Percentiles rank a stretch among this genome's conserved stretches.
These are phyloP conservation scores for Haplosporangium sp. DNA, from an alignment of 371 early-diverging fungal genomes.

Conservation along the genomic window DNA sequence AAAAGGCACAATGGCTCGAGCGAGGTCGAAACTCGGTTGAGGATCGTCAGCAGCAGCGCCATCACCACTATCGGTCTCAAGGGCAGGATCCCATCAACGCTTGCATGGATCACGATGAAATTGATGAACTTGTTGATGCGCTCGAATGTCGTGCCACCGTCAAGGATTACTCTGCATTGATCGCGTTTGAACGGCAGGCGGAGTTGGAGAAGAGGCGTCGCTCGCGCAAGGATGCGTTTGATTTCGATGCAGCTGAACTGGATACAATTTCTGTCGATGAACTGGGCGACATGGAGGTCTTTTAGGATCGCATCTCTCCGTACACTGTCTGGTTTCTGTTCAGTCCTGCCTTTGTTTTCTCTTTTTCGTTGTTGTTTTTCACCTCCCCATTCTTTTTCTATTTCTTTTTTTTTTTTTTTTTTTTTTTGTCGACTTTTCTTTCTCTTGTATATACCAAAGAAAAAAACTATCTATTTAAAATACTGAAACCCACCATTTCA, in stretches of 20 bases:
- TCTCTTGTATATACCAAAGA: not conserved
- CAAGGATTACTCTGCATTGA: conserved; percentile 45
- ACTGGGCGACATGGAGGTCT: no score
- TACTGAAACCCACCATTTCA: no score
- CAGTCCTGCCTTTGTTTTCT: no score
- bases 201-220: conserved; percentile 6
- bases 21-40: not conserved
- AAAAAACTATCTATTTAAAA: not conserved
- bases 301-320: no score
- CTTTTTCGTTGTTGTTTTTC: no score
- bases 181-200: conserved; percentile 35
- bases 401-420: not conserved
- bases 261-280: no score
- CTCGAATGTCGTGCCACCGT: conserved; percentile 41
- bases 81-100: not conserved
- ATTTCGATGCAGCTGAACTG: no score
- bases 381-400: not conserved
- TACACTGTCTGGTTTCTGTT: no score
- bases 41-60: not conserved
- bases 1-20: conserved; percentile 41
- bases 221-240: no score
- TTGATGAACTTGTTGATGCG: conserved; percentile 43
- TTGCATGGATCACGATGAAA: conserved; percentile 16
- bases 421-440: not conserved
- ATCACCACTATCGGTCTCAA: not conserved